Evolutionary conservation across 139 green algal genomes (phyloP).

Genomic region (Gonium pectorale): DNA sequence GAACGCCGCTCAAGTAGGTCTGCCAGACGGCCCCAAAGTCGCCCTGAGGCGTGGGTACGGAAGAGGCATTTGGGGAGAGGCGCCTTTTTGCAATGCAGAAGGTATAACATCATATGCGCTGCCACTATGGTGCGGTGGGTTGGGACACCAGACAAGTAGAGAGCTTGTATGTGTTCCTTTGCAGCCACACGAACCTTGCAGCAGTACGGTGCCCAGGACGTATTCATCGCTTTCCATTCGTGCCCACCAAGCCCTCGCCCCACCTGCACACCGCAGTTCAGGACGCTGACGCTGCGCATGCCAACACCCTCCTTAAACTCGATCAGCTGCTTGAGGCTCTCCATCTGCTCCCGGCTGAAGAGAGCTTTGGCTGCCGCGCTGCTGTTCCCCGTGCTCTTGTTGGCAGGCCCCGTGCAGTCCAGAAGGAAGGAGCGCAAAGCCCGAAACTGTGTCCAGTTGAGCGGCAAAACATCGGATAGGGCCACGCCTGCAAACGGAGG

Average conservation of each 20-base stretch:
- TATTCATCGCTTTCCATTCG: too few species aligned
- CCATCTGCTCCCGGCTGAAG: constrained; percentile 15
- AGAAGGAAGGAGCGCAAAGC: constrained; percentile 3
- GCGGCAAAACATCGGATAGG: background rate
- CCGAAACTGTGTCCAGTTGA: background rate
- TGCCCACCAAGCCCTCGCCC: too few species aligned
- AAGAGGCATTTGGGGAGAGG: too few species aligned
- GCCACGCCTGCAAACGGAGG: background rate
- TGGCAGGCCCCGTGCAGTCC: background rate
- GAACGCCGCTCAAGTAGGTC: constrained; percentile 14
- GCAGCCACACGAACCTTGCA: too few species aligned
- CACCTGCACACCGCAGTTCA: constrained; percentile 39
- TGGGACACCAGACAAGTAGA: too few species aligned
- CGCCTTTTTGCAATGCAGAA: too few species aligned
- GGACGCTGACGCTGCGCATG: background rate
- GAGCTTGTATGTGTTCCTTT: too few species aligned
- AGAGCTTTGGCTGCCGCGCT: background rate
- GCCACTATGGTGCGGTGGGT: too few species aligned
- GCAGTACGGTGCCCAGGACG: too few species aligned
- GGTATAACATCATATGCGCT: too few species aligned
- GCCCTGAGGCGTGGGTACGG: background rate
- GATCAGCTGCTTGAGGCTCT: background rate
- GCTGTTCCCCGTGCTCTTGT: background rate
- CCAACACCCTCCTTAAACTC: background rate
- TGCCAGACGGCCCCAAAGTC: background rate